A percentile compares a stretch with the other conserved stretches of the same genome.
phyloP scores from a whole-genome alignment of 495 filamentous ascomycete species.

The Aspergillus mulundensis region DNA sequence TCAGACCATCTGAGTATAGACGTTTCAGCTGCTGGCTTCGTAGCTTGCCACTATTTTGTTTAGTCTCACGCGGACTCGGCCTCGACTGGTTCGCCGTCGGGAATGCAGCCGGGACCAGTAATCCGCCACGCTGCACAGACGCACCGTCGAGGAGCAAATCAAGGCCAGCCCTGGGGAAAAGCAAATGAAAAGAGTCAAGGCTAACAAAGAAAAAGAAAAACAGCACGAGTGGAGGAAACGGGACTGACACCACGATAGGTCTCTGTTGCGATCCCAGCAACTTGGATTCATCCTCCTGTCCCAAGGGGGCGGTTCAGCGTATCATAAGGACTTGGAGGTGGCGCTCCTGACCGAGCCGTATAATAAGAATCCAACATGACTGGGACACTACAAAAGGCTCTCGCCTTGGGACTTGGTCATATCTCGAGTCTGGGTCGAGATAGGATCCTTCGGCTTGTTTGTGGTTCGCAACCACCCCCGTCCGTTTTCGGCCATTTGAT shows the following conservation, averaged over 20 bases:
- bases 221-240: constrained; percentile 1
- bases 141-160: constrained; percentile 21
- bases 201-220: constrained; percentile 16
- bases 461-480: constrained; percentile 5
- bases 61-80: constrained; percentile 10
- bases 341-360: constrained; percentile 11
- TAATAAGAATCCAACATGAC: constrained; percentile 3
- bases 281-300: constrained; percentile 14
- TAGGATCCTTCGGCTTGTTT: constrained; percentile 3
- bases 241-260: neutral
- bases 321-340: neutral
- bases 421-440: constrained; percentile 1
- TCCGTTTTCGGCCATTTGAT: constrained; percentile 10
- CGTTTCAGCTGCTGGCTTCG: constrained; percentile 16
- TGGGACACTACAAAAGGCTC: neutral
- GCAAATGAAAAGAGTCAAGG: constrained; percentile 17
- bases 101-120: constrained; percentile 26
- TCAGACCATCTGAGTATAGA: neutral
- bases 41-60: constrained; percentile 19
- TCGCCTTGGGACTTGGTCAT: neutral
- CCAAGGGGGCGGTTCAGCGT: constrained; percentile 16
- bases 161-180: constrained; percentile 16
- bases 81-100: constrained; percentile 24
- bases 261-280: constrained; percentile 6
- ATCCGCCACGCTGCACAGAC: constrained; percentile 39